Evolutionary conservation across 164 flowering plant species (phyloP), one percentile per base, ranked within the genome.

Genomic region (Santalum album): DNA sequence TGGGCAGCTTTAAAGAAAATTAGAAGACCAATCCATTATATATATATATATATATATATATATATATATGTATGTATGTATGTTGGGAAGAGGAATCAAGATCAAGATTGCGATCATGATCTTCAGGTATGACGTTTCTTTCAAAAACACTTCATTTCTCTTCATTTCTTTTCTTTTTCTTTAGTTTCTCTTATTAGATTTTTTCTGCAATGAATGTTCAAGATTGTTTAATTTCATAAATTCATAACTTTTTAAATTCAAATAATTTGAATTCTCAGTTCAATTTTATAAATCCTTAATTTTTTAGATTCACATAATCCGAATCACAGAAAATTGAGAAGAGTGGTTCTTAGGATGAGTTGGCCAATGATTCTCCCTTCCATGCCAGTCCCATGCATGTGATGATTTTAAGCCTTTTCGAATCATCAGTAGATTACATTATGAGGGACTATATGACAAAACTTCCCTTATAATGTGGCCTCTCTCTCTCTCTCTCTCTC

Each of bases 121-220:
- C 54, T 53, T 38, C 43, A 54, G 71, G 63, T 62, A 67, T 58
- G 66, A 60, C 53, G 66, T 26, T 62, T 53, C 71, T 54, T 40
- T 62, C 66, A 49, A 0, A 14, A 58, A 44, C 53, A 55, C 53
- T 58, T 35, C 51, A 53, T 60, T 23, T 56, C 51, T 53, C 7
- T 22, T 45, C 20, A 21, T 55, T 59, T 34, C 12, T 51, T 34
- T 24, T 49, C 53, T 16, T 19, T 14, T n/a, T 34, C n/a, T n/a
- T n/a, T n/a, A n/a, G n/a, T n/a, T n/a, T n/a, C n/a, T n/a, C n/a
- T n/a, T n/a, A n/a, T n/a, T n/a, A n/a, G n/a, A n/a, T n/a, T n/a
- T n/a, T n/a, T n/a, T n/a, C n/a, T n/a, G n/a, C n/a, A n/a, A n/a
- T n/a, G n/a, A n/a, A n/a, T n/a, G n/a, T n/a, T n/a, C n/a, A n/a